phyloP scores from a whole-genome alignment of 75 land plant species.

The Azolla pinnata region DNA sequence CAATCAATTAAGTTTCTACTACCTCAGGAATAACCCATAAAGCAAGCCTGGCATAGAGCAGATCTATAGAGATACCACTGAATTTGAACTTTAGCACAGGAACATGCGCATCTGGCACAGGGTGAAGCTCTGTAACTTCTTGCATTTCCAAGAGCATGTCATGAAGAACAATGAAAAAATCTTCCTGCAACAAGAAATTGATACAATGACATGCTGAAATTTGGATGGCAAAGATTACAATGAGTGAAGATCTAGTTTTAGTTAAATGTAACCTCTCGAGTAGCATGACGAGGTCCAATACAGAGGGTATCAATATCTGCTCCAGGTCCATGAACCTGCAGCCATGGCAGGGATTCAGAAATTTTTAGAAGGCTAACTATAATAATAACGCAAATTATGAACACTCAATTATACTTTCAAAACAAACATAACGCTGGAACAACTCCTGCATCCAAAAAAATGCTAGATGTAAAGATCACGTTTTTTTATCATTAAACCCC shows the following conservation, averaged over 20 bases:
- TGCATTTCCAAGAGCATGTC: constrained; percentile 21
- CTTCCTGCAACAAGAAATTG: constrained; percentile 23
- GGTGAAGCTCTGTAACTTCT: constrained; percentile 42
- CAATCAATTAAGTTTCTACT: too few relatives aligned
- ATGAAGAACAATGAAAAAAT: constrained; percentile 34
- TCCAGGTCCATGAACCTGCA: constrained; percentile 90
- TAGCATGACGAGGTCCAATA: constrained; percentile 88
- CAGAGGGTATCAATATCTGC: constrained; percentile 95
- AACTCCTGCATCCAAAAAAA: too few relatives aligned
- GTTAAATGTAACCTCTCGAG: constrained; percentile 86
- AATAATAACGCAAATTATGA: too few relatives aligned
- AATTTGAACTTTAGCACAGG: constrained; percentile 46
- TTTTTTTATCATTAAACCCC: too few relatives aligned
- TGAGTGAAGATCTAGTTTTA: too few relatives aligned
- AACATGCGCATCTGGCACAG: constrained; percentile 47
- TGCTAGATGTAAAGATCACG: too few relatives aligned
- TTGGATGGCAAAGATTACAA: neutral
- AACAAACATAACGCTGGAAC: too few relatives aligned
- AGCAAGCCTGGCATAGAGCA: constrained; percentile 39
- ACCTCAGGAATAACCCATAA: constrained; percentile 43
- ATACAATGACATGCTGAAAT: neutral
- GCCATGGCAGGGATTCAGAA: too few relatives aligned
- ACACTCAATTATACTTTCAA: too few relatives aligned
- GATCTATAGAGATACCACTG: constrained; percentile 37
- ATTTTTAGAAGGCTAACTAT: too few relatives aligned